Evolutionary conservation across 192 early-diverging fungal species (phyloP).

Genomic region (Coemansia pectinata): DNA sequence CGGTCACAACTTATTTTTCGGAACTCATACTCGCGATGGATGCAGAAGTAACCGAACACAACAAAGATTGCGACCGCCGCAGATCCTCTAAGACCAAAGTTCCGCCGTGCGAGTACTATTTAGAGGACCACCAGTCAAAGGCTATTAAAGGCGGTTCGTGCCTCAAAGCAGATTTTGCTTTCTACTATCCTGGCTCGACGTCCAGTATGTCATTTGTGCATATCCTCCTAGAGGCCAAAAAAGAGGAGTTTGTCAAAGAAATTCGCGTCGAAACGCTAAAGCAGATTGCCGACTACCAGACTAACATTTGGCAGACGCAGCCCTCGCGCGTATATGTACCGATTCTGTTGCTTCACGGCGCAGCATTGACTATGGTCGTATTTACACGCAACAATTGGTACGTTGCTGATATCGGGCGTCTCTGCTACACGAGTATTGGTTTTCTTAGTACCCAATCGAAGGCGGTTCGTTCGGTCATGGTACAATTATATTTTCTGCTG

Average conservation of each 20-base stretch:
- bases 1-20: neutral
- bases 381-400: constrained; percentile 20
- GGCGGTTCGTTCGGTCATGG: neutral
- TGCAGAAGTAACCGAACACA: neutral
- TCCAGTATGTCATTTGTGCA: neutral
- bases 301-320: constrained; percentile 10
- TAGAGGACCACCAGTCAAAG: neutral
- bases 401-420: neutral
- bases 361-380: constrained; percentile 7
- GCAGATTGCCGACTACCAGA: constrained; percentile 30
- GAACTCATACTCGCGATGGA: neutral
- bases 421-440: neutral
- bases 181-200: neutral
- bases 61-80: neutral
- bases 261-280: constrained; percentile 7
- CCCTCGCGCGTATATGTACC: constrained; percentile 14
- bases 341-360: constrained; percentile 11
- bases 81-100: neutral
- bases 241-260: neutral
- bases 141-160: neutral
- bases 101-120: neutral
- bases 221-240: neutral
- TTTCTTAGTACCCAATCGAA: neutral
- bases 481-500: neutral
- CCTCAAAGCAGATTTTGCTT: neutral